Evolutionary conservation across 176 grass and related monocot species (phyloP).

Genomic region (Oryza coarctata): DNA sequence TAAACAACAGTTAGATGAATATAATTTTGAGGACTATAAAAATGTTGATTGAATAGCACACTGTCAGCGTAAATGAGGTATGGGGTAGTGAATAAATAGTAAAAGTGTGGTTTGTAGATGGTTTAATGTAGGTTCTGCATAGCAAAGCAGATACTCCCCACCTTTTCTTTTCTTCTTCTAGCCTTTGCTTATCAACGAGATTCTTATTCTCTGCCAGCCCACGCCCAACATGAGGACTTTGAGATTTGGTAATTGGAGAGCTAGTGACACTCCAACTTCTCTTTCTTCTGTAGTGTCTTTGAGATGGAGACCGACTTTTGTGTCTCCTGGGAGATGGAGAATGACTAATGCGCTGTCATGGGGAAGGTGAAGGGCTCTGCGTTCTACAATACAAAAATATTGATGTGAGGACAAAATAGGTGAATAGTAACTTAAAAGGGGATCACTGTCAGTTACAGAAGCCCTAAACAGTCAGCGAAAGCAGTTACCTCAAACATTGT

Average conservation of each 20-base stretch:
- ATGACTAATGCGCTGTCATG: slow-evolving; percentile 54
- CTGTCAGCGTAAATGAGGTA: neutral
- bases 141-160: slow-evolving; percentile 61
- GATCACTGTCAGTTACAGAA: slow-evolving; percentile 26
- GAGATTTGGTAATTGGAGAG: slow-evolving; percentile 47
- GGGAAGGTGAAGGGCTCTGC: slow-evolving; percentile 79
- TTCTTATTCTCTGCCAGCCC: slow-evolving; percentile 55
- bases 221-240: slow-evolving; percentile 39
- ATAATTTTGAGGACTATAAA: slow-evolving; percentile 25
- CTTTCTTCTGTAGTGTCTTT: slow-evolving; percentile 62
- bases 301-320: slow-evolving; percentile 57
- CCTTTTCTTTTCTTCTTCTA: slow-evolving; percentile 99
- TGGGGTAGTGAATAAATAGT: neutral
- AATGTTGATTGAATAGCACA: slow-evolving; percentile 8
- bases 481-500: slow-evolving; percentile 57
- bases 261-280: slow-evolving; percentile 61
- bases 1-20: slow-evolving; percentile 39
- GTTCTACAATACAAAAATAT: slow-evolving; percentile 52
- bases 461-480: slow-evolving; percentile 37
- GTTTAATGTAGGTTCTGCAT: slow-evolving; percentile 17
- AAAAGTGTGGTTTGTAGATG: slow-evolving; percentile 22
- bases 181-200: slow-evolving; percentile 68
- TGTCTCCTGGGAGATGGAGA: slow-evolving; percentile 54
- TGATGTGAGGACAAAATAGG: slow-evolving; percentile 26
- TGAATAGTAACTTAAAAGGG: slow-evolving; percentile 30